phyloP scores from a whole-genome alignment of 2,329 filamentous ascomycete genomes.

The Sclerotinia subarctica region DNA sequence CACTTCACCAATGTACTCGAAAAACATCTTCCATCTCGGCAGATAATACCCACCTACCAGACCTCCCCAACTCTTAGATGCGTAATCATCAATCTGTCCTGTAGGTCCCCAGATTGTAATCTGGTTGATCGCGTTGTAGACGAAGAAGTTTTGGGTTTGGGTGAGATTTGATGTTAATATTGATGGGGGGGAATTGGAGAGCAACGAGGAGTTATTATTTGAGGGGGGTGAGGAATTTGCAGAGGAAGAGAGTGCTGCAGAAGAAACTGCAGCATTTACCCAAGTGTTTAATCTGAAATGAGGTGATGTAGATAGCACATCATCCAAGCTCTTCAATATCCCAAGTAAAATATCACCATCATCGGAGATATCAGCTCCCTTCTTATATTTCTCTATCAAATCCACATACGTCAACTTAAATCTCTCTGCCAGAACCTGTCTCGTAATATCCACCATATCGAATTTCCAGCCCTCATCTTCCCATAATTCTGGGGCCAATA shows the following conservation, averaged over 20 bases:
- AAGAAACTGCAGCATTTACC: neutral
- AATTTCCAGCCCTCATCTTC: neutral
- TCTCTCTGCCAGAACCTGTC: neutral
- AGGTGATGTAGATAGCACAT: neutral
- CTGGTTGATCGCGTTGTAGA: constrained; percentile 49
- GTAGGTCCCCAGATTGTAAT: constrained; percentile 50
- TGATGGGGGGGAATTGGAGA: neutral
- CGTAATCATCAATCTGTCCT: constrained; percentile 50
- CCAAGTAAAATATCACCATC: neutral
- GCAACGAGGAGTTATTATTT: neutral
- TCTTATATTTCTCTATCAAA: neutral
- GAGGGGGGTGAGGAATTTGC: neutral
- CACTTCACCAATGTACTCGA: neutral
- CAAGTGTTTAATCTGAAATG: constrained; percentile 8
- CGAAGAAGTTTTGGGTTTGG: constrained; percentile 15
- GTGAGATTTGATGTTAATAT: neutral
- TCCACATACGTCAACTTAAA: neutral
- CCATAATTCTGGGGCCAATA: neutral
- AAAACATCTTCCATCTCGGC: neutral
- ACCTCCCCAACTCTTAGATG: constrained; percentile 48
- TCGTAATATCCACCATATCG: constrained; percentile 6
- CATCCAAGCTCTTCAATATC: neutral
- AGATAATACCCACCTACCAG: constrained; percentile 43
- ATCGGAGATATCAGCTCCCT: neutral
- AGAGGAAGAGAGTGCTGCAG: neutral